Percentiles rank a stretch among this genome's conserved stretches.
These are phyloP conservation scores for Botryotinia globosa DNA, from an alignment of 2,329 filamentous ascomycete genomes.

Conservation along the genomic window DNA sequence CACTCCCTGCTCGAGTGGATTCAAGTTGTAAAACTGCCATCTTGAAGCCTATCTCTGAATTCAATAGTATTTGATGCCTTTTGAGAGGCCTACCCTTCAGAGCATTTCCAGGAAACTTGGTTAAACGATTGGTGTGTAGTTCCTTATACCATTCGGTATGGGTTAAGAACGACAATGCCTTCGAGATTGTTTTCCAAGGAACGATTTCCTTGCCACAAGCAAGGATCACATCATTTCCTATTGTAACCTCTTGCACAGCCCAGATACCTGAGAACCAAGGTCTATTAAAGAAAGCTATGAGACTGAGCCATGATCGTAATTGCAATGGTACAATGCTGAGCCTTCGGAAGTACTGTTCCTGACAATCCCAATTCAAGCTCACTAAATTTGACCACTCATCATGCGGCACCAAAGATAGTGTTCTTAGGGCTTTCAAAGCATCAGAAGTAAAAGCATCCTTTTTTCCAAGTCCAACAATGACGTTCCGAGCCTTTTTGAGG, in stretches of 20 bases:
- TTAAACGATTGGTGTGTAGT: neutral
- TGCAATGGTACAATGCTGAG: neutral
- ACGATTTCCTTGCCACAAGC: neutral
- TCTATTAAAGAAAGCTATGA: slow-evolving; percentile 15
- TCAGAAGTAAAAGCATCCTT: slow-evolving; percentile 13
- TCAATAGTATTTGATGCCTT: neutral
- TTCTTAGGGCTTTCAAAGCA: slow-evolving; percentile 8
- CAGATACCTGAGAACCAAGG: slow-evolving; percentile 14
- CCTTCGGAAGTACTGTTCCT: neutral
- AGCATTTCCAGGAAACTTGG: neutral
- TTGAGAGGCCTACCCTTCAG: neutral
- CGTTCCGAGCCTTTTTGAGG: slow-evolving; percentile 19
- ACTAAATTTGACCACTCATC: slow-evolving; percentile 10
- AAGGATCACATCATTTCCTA: slow-evolving; percentile 2
- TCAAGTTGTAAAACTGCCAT: slow-evolving; percentile 14
- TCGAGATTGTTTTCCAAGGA: slow-evolving; percentile 8
- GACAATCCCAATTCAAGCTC: neutral
- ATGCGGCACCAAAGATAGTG: slow-evolving; percentile 1
- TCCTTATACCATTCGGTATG: slow-evolving; percentile 9
- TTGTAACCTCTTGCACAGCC: slow-evolving; percentile 8
- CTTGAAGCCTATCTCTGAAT: slow-evolving; percentile 3
- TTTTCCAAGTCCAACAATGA: slow-evolving; percentile 24
- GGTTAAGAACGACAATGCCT: neutral
- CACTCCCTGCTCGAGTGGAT: neutral
- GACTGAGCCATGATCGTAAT: neutral